Percentiles rank a stretch among this genome's conserved stretches.
phyloP scores from a whole-genome alignment of 306 rosid species.

The Dalbergia oliveri region DNA sequence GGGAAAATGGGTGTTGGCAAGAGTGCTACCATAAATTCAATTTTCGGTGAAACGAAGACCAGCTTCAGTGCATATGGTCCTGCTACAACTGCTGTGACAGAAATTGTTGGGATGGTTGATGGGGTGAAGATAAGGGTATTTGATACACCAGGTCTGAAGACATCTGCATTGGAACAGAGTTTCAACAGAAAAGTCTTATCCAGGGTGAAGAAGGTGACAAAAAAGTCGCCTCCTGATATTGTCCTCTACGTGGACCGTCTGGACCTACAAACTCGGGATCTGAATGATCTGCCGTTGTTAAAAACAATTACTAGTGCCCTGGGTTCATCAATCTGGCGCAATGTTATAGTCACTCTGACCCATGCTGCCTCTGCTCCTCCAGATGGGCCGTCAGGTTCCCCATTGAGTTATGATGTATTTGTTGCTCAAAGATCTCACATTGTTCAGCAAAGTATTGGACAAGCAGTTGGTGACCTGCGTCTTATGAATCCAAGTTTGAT shows the following conservation, averaged over 20 bases:
- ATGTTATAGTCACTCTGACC: constrained; percentile 80
- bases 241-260: constrained; percentile 94
- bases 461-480: constrained; percentile 93
- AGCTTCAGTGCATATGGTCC: constrained; percentile 82
- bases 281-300: constrained; percentile 85
- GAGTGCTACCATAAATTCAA: constrained; percentile 97
- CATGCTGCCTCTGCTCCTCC: constrained; percentile 99
- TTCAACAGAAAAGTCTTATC: constrained; percentile 73
- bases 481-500: constrained; percentile 81
- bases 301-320: constrained; percentile 70
- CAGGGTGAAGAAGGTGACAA: constrained; percentile 73
- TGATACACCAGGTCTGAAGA: constrained; percentile 92
- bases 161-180: constrained; percentile 81
- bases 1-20: constrained; percentile 97
- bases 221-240: constrained; percentile 85
- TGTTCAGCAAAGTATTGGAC: constrained; percentile 93
- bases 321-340: constrained; percentile 87
- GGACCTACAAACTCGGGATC: constrained; percentile 90
- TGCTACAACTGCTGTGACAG: constrained; percentile 77
- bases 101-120: constrained; percentile 84
- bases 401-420: constrained; percentile 87
- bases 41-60: constrained; percentile 86
- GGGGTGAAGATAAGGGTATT: constrained; percentile 85
- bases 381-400: constrained; percentile 94
- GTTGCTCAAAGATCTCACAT: constrained; percentile 95